These are phyloP conservation scores for Leccinum arenicola DNA, from an alignment of 768 basidiomycete species.

Conservation along the genomic window DNA sequence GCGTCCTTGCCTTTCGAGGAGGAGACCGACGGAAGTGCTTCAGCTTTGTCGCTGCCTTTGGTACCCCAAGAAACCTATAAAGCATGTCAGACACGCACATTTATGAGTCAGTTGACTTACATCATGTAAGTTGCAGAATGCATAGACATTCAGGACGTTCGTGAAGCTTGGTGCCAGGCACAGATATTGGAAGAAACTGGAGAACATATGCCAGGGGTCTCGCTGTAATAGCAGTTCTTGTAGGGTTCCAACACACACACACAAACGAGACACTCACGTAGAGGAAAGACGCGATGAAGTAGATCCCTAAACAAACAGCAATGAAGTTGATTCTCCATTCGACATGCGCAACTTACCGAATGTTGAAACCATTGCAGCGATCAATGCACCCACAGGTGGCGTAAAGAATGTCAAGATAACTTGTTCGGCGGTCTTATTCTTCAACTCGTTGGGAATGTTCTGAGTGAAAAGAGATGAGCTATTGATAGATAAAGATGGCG, in stretches of 20 bases:
- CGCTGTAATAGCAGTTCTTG: conserved; percentile 45
- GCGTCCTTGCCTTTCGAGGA: conserved; percentile 78
- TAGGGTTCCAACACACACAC: background rate
- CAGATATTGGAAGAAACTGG: conserved; percentile 89
- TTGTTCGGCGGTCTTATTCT: conserved; percentile 44
- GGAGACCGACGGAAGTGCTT: conserved; percentile 84
- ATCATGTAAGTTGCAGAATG: conserved; percentile 95
- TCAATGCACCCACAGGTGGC: conserved; percentile 74
- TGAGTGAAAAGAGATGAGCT: conserved; percentile 21
- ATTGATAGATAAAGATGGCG: background rate
- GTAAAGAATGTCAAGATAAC: conserved; percentile 63
- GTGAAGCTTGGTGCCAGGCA: conserved; percentile 90
- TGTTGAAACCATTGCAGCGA: conserved; percentile 86
- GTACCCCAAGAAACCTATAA: conserved; percentile 87
- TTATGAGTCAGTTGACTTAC: conserved; percentile 37
- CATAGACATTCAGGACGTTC: conserved; percentile 94
- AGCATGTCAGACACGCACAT: background rate
- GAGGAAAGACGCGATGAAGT: conserved; percentile 79
- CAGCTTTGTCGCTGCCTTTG: conserved; percentile 92
- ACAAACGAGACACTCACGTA: conserved; percentile 55
- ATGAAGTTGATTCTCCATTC: conserved; percentile 8
- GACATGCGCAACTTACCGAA: conserved; percentile 52
- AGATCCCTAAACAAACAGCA: conserved; percentile 51
- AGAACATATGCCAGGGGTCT: conserved; percentile 98
- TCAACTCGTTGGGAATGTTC: conserved; percentile 53